phyloP scores from a whole-genome alignment of 441 rosid genomes.

The Gossypium davidsonii region DNA sequence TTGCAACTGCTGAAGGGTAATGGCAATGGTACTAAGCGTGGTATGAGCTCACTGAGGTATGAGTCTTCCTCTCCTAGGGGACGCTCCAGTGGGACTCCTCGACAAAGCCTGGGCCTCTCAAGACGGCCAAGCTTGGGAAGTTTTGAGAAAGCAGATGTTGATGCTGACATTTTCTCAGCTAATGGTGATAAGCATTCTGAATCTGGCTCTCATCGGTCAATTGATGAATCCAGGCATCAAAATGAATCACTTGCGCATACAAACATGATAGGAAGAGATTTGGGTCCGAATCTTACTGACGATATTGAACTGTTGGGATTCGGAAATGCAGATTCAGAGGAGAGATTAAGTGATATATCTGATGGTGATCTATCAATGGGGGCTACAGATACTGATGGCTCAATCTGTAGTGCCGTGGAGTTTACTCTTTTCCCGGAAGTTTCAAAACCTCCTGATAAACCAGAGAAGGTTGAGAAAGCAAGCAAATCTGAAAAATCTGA shows the following conservation, averaged over 20 bases:
- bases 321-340: constrained; percentile 75
- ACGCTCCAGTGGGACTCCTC: constrained; percentile 44
- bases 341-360: constrained; percentile 92
- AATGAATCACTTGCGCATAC: constrained; percentile 29
- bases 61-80: constrained; percentile 54
- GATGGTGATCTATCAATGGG: constrained; percentile 95
- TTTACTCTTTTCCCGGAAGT: constrained; percentile 74
- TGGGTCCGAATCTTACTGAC: constrained; percentile 37
- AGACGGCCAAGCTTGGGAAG: constrained; percentile 29
- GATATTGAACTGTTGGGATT: constrained; percentile 73
- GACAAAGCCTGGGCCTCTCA: constrained; percentile 22
- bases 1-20: constrained; percentile 47
- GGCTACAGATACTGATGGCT: constrained; percentile 88
- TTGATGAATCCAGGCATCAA: constrained; percentile 38
- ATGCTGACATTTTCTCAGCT: constrained; percentile 51
- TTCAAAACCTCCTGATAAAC: constrained; percentile 30
- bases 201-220: constrained; percentile 56
- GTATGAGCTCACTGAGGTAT: constrained; percentile 35
- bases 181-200: constrained; percentile 60
- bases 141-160: constrained; percentile 37
- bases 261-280: constrained; percentile 29
- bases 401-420: constrained; percentile 62
- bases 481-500: constrained; percentile 32
- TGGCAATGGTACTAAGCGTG: constrained; percentile 29
- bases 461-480: constrained; percentile 22